Conservation (phyloP, 345 rosid genomes). For the Firmiana major region DNA sequence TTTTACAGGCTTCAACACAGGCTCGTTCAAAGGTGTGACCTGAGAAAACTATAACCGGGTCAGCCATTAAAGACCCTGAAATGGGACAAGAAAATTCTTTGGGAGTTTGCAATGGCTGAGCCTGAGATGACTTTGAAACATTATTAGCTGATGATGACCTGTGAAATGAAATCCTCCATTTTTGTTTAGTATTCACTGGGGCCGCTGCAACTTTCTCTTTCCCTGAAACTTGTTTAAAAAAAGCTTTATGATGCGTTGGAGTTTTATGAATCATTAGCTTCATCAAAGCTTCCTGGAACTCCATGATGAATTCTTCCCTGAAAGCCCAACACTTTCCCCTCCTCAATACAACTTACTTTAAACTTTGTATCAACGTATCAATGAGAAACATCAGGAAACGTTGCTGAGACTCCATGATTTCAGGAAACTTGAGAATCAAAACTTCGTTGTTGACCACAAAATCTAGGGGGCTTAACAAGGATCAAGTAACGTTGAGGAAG, state of each 20-base stretch:
- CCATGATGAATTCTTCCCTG: conserved; percentile 22
- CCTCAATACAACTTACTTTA: neutral
- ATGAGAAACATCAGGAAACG: neutral
- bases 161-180: conserved; percentile 49
- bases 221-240: neutral
- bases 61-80: conserved; percentile 70
- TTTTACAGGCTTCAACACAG: conserved; percentile 60
- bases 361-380: neutral
- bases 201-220: neutral
- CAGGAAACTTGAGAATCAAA: neutral
- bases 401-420: conserved; percentile 22
- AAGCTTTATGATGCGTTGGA: conserved; percentile 15
- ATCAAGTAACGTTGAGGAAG: neutral
- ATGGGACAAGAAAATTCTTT: conserved; percentile 72
- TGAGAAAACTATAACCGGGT: conserved; percentile 83
- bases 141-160: conserved; percentile 28
- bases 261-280: conserved; percentile 33
- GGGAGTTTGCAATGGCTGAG: conserved; percentile 23
- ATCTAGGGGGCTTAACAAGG: neutral
- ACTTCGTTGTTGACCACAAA: neutral
- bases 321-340: neutral
- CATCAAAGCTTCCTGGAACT: conserved; percentile 46
- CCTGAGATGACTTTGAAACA: neutral
- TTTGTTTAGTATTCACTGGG: conserved; percentile 18
- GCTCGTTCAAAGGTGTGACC: conserved; percentile 84